Base-by-base conservation (phyloP, 2,329 filamentous ascomycete genomes). In the Arthrobotrys sinensis region DNA sequence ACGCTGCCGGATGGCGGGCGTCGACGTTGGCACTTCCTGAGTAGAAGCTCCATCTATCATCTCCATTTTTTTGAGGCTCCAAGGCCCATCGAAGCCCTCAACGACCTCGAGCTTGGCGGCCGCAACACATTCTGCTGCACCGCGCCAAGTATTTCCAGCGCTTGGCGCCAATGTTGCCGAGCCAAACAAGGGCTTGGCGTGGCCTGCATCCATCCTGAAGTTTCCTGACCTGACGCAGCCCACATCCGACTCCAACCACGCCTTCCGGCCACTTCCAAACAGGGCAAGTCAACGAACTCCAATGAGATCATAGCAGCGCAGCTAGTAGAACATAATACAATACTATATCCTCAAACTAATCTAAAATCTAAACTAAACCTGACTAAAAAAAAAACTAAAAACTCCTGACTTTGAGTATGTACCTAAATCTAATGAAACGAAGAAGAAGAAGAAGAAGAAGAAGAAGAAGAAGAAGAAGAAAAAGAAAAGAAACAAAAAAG, bases 401-500 rank as follows among this genome's bases (percentile, higher is more conserved):
- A 28, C 24, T 4, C 24, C 24, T 28, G 24, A 28, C 24, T 28
- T 28, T 38, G 36, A 45, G 40, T n/a, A 45, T n/a, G 40, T 24
- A 48, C 16, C 24, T 28, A 2, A 28, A 28, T 28, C 40, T n/a
- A 45, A 5, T n/a, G 45, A 48, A 24, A 24, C 6, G 36, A 38
- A 24, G 19, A 16, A 11, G 19, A 19, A 43, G 14, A n/a, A 6
- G 45, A 48, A n/a, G 4, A 21, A 48, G 45, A 48, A 12, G 12
- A 19, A 19, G 45, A 77, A 62, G 5, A 57, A 60, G 48, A 62
- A 28, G 14, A 65, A 62, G 65, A 14, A n/a, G 68, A 48, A 8
- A 52, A 65, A 57, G 38, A 71, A 80, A 68, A 80, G 50, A 79
- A 60, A 48, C 38, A 43, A 68, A 62, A 28, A 65, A 68, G 60